Base-by-base conservation (phyloP, 2,329 filamentous ascomycete genomes). In the Apiospora hydei region DNA sequence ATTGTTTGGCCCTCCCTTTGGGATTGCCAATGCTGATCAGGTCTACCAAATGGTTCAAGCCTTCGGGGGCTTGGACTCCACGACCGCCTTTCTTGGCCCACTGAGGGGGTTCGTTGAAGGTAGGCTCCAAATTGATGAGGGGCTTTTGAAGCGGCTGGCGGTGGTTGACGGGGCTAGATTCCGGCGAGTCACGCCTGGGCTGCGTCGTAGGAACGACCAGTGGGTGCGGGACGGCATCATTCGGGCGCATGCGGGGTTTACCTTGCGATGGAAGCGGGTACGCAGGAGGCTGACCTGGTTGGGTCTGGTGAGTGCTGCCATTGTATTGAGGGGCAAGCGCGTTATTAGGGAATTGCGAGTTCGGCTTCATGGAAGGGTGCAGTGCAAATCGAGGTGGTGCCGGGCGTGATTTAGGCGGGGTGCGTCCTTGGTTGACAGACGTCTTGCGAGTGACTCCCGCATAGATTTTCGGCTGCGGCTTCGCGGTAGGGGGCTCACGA, bases 1-100 rank as follows among this genome's bases (percentile, higher is more conserved):
- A 47, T 66, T 51, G 30, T 57, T 71, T 1, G 74, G 67, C 18
- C 73, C 72, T n/a, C 30, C 30, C 57, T 30, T 70, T 74, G 4
- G 73, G 69, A 46, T 73, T 73, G 8, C 76, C 73, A 26, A 73
- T 72, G 11, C 74, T 76, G 67, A 81, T 81, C 18, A 80, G 72
- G 70, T 81, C 77, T 21, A 81, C 71, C 8, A 81, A 76, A 44
- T 79, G 80, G 30, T 69, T 72, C 57, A 76, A 73, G n/a, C 79
- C 79, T 30, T 80, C 79, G 1, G 80, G 78, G 4, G 77, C 79
- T 43, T 78, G 77, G 16, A 81, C 78, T 30, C 80, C 80, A 30
- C 78, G 80, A 10, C 80, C 80, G 14, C 57, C 57, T 13, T 78
- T 75, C 41, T 76, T 77, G 24, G 75, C 73, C 79, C 79, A 80